Conservation (phyloP, 306 rosid genomes). For the Quillaja saponaria region DNA sequence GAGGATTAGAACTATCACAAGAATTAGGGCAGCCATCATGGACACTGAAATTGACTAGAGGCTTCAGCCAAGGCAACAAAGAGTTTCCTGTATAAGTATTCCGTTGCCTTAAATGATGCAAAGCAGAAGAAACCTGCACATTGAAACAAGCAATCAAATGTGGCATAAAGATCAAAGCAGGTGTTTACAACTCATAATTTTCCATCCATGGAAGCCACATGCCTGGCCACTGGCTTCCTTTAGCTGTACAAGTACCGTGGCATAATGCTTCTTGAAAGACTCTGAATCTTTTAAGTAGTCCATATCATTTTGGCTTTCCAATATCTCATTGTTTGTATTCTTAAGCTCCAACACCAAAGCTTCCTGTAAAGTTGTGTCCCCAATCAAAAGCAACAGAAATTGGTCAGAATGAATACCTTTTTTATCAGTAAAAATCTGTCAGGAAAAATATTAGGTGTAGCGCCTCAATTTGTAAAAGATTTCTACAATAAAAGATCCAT, state of each 20-base stretch:
- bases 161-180: slow-evolving; percentile 27
- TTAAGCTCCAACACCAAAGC: slow-evolving; percentile 61
- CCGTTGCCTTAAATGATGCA: slow-evolving; percentile 71
- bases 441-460: not conserved
- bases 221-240: slow-evolving; percentile 98
- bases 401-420: slow-evolving; percentile 1
- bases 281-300: slow-evolving; percentile 60
- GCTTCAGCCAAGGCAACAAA: slow-evolving; percentile 54
- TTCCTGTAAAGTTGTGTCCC: slow-evolving; percentile 49
- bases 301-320: slow-evolving; percentile 61
- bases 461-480: too few relatives aligned
- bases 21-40: slow-evolving; percentile 45
- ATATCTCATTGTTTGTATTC: slow-evolving; percentile 47
- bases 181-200: slow-evolving; percentile 16
- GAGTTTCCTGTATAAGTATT: slow-evolving; percentile 62
- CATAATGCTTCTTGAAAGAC: slow-evolving; percentile 72
- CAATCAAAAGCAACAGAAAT: not conserved
- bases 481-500: slow-evolving; percentile 17
- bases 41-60: slow-evolving; percentile 40
- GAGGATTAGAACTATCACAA: slow-evolving; percentile 54
- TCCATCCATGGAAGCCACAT: slow-evolving; percentile 80
- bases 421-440: not conserved
- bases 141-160: slow-evolving; percentile 28
- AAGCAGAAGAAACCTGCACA: slow-evolving; percentile 73
- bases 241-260: slow-evolving; percentile 90